Conservation (phyloP, 2,329 filamentous ascomycete genomes). For the Fusarium falciforme region DNA sequence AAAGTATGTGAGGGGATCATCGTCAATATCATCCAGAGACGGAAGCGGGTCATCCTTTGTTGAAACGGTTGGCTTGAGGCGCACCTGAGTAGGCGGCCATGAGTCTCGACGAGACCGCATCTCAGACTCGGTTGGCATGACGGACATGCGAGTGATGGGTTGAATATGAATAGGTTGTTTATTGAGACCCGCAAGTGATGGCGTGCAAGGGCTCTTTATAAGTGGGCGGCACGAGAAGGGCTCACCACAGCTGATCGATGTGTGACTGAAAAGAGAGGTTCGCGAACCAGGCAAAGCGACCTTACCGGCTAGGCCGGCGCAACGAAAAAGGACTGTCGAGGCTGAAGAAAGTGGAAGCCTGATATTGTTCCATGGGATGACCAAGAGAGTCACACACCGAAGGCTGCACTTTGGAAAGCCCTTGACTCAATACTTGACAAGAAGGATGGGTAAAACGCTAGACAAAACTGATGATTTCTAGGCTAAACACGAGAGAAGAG, state of each 20-base stretch:
- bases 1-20: slow-evolving; percentile 68
- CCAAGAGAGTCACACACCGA: slow-evolving; percentile 38
- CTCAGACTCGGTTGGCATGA: slow-evolving; percentile 51
- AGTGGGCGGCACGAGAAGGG: slow-evolving; percentile 20
- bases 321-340: slow-evolving; percentile 31
- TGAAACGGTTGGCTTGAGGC: slow-evolving; percentile 56
- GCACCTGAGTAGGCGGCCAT: slow-evolving; percentile 65
- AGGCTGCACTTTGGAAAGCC: slow-evolving; percentile 19
- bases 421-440: slow-evolving; percentile 13
- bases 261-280: slow-evolving; percentile 30
- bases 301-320: slow-evolving; percentile 35
- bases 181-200: slow-evolving; percentile 10
- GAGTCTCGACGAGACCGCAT: slow-evolving; percentile 56
- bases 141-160: slow-evolving; percentile 4
- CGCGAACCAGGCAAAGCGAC: slow-evolving; percentile 27
- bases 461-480: slow-evolving; percentile 7
- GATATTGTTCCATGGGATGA: slow-evolving; percentile 35
- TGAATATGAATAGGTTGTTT: slow-evolving; percentile 8
- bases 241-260: slow-evolving; percentile 19
- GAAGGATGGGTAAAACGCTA: slow-evolving; percentile 29
- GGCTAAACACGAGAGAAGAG: slow-evolving; percentile 5
- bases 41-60: slow-evolving; percentile 54
- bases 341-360: slow-evolving; percentile 30
- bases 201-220: slow-evolving; percentile 23
- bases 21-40: slow-evolving; percentile 61